phyloP scores from a whole-genome alignment of 768 basidiomycete genomes.

The Mycena leptocephala region DNA sequence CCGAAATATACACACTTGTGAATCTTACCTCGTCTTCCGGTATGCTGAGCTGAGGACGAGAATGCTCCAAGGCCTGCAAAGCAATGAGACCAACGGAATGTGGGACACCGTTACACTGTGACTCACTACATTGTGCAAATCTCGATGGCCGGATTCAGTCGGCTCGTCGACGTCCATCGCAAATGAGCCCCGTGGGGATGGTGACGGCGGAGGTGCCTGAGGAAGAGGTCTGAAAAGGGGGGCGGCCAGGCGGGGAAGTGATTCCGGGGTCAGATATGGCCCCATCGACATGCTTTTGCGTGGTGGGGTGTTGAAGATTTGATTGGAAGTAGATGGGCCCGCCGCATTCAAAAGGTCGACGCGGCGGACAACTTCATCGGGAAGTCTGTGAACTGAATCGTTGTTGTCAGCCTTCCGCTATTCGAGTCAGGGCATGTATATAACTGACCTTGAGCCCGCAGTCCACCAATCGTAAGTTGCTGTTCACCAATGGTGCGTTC shows the following conservation, averaged over 20 bases:
- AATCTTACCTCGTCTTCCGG: background rate
- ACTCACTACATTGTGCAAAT: background rate
- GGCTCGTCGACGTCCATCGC: background rate
- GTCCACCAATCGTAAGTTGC: background rate
- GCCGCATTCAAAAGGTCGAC: background rate
- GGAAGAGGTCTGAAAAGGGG: background rate
- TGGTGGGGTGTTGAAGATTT: background rate
- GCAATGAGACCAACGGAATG: background rate
- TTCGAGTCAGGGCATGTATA: background rate
- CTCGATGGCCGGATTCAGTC: background rate
- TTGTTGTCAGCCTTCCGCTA: too few relatives aligned
- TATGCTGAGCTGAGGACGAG: background rate
- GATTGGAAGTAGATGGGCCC: background rate
- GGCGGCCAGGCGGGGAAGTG: background rate
- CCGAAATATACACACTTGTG: background rate
- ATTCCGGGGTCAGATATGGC: background rate
- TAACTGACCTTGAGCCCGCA: background rate
- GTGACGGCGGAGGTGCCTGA: background rate
- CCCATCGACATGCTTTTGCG: background rate
- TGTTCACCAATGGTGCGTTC: background rate
- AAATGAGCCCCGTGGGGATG: background rate
- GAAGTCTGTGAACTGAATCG: background rate
- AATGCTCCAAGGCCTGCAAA: background rate
- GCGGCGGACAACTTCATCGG: background rate
- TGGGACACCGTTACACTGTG: background rate